These are phyloP conservation scores for Fusarium pilosicola DNA, from an alignment of 2,329 filamentous ascomycete species.

Conservation along the genomic window DNA sequence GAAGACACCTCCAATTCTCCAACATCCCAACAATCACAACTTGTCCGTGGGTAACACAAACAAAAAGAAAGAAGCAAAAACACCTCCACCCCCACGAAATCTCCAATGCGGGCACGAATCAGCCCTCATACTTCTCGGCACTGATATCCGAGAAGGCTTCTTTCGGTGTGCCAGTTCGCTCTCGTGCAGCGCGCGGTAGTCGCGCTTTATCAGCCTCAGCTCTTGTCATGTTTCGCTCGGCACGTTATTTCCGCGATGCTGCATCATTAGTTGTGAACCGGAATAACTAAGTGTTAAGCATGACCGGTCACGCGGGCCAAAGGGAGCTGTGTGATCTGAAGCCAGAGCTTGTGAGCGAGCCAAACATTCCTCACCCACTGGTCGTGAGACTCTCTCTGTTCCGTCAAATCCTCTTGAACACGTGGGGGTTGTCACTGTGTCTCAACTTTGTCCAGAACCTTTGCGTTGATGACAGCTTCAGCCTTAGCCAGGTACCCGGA, in stretches of 20 bases:
- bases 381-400: neutral
- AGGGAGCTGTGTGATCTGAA: neutral
- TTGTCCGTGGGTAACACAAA: neutral
- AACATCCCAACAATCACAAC: neutral
- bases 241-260: conserved; percentile 30
- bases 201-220: conserved; percentile 22
- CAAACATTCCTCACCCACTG: neutral
- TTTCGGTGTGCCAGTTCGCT: conserved; percentile 14
- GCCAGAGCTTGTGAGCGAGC: neutral
- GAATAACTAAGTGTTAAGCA: neutral
- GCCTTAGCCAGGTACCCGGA: neutral
- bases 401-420: neutral
- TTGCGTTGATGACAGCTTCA: neutral
- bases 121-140: conserved; percentile 24
- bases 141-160: conserved; percentile 22
- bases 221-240: conserved; percentile 18
- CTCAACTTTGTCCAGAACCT: neutral
- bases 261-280: conserved; percentile 18
- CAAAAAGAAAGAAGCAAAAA: neutral
- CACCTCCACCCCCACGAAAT: conserved; percentile 15
- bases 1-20: neutral
- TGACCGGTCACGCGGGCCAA: neutral
- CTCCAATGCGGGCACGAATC: conserved; percentile 36
- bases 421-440: neutral
- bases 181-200: neutral